Conservation (phyloP, 1,284 basidiomycete genomes). For the Ustilago cynodontis region DNA sequence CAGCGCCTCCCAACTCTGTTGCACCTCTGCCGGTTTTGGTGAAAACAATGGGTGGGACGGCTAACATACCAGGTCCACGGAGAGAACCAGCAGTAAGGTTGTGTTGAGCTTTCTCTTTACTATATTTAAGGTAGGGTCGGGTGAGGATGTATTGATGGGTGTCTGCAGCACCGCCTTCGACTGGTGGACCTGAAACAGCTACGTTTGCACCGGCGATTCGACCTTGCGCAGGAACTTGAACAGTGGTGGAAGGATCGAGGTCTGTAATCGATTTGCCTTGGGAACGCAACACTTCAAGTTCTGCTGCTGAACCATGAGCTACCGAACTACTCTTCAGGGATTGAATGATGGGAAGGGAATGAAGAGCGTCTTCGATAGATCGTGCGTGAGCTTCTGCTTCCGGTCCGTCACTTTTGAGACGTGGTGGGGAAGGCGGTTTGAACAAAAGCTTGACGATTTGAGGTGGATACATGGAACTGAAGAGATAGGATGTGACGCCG, state of each 20-base stretch:
- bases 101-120: slow-evolving; percentile 80
- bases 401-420: slow-evolving; percentile 76
- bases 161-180: slow-evolving; percentile 42
- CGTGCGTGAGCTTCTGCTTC: slow-evolving; percentile 77
- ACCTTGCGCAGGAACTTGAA: slow-evolving; percentile 39
- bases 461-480: slow-evolving; percentile 78
- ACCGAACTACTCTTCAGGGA: slow-evolving; percentile 35
- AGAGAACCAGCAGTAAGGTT: slow-evolving; percentile 86
- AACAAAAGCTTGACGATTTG: slow-evolving; percentile 76
- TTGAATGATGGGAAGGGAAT: slow-evolving; percentile 75
- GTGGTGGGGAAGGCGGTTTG: slow-evolving; percentile 80
- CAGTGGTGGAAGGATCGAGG: slow-evolving; percentile 31
- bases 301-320: slow-evolving; percentile 35
- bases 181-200: slow-evolving; percentile 28
- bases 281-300: slow-evolving; percentile 37
- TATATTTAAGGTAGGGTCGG: slow-evolving; percentile 79
- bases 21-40: slow-evolving; percentile 64
- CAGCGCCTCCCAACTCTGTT: slow-evolving; percentile 49
- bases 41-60: slow-evolving; percentile 60
- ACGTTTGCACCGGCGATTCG: slow-evolving; percentile 28
- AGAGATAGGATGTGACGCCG: slow-evolving; percentile 71
- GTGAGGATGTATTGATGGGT: slow-evolving; percentile 64
- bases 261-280: slow-evolving; percentile 34
- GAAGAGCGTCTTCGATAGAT: slow-evolving; percentile 78
- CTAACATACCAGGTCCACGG: slow-evolving; percentile 76